phyloP scores from a whole-genome alignment of 768 basidiomycete species.

The Boletus rubropictus region DNA sequence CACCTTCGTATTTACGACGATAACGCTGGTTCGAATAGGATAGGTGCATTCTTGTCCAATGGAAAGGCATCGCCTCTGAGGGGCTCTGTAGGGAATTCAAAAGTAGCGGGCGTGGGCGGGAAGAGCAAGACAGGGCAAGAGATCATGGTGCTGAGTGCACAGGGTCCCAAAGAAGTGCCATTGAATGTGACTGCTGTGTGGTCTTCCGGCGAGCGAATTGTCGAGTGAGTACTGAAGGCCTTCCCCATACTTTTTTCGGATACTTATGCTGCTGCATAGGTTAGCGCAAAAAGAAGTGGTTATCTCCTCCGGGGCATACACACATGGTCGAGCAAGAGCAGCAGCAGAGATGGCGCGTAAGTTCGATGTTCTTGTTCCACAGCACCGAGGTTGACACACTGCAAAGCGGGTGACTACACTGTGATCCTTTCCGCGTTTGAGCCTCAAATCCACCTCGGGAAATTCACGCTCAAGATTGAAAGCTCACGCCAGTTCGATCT shows the following conservation, averaged over 20 bases:
- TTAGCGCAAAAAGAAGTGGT: slow-evolving; percentile 63
- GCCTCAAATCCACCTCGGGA: slow-evolving; percentile 54
- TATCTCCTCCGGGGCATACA: slow-evolving; percentile 75
- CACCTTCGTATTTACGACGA: slow-evolving; percentile 51
- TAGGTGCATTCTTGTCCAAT: not conserved
- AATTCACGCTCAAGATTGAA: slow-evolving; percentile 60
- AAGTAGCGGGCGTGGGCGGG: slow-evolving; percentile 4
- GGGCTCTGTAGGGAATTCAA: not conserved
- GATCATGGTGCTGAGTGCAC: slow-evolving; percentile 41
- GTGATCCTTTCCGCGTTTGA: slow-evolving; percentile 84
- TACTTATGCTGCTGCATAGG: slow-evolving; percentile 26
- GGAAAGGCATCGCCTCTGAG: not conserved
- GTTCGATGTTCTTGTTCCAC: slow-evolving; percentile 6
- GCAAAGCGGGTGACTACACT: slow-evolving; percentile 63
- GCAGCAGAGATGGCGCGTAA: slow-evolving; percentile 51
- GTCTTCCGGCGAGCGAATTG: slow-evolving; percentile 67
- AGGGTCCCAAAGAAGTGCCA: slow-evolving; percentile 60
- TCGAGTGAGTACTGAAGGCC: slow-evolving; percentile 53
- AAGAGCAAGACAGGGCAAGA: slow-evolving; percentile 24
- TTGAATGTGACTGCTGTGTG: slow-evolving; percentile 70
- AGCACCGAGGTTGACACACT: not conserved
- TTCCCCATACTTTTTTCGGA: not conserved
- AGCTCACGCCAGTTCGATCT: slow-evolving; percentile 59
- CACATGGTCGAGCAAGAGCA: slow-evolving; percentile 63
- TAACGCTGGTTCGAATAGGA: slow-evolving; percentile 4